Evolutionary conservation across 352 stramenopile species (phyloP), one percentile per base, ranked within the genome.

Genomic region (Pythium sp.): DNA sequence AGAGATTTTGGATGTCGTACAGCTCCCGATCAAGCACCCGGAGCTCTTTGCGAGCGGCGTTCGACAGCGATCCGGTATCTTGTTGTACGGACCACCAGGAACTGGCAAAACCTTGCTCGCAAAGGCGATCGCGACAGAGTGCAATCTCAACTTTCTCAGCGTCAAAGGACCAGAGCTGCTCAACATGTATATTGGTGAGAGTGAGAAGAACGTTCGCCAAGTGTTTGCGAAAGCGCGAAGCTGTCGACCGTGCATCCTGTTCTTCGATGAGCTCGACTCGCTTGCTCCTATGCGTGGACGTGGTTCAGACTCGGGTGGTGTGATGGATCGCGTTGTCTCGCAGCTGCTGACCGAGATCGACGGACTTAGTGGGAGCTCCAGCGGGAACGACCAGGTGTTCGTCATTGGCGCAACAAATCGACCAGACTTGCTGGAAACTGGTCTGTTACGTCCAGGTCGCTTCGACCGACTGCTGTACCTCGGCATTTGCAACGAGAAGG

Each of bases 181-280:
- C 46, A 98, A 98, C 76, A 98, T 97, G 76, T 99, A 99, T 77
- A 98, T 99, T 56, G 97, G 97, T 36, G 97, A 99, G 79, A 98
- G 90, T 53, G 97, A 99, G 78, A 96, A 96, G 43, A 99, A 98
- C 69, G 90, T 99, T 28, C 88, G 97, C 9, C 87, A 95, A 61
- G 86, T 98, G 2, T 99, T 99, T 80, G 84, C 84, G 20, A 97
- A 78, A 70, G 87, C 89, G 26, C 76, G 89, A 22, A 92, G 86
- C 67, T 91, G 83, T 59, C 77, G 84, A 11, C 90, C 92, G 34
- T 97, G 89, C 59, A 90, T 98, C 58, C 70, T 98, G 3, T 98
- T 98, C 73, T 98, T 98, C 57, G 94, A 98, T 71, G 94, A 98
- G 64, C 62, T 98, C 6, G 93, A 98, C 61, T 97, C 93, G 26